Evolutionary conservation across 352 stramenopile species (phyloP).

Genomic region (Phytophthora pistaciae): DNA sequence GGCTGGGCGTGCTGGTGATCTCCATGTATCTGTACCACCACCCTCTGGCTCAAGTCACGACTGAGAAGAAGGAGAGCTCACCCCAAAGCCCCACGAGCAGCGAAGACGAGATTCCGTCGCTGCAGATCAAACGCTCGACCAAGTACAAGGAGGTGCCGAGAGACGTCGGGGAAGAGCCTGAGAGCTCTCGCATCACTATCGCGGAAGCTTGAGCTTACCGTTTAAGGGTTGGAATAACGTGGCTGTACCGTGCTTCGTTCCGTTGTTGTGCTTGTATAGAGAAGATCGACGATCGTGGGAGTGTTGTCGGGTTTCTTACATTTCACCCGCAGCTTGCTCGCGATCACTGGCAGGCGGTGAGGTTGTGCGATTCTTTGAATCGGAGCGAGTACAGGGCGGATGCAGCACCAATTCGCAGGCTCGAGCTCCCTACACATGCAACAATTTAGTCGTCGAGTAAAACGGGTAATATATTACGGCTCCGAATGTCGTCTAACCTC

Average conservation of each 20-base stretch:
- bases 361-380: too few species aligned
- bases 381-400: too few species aligned
- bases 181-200: slow-evolving; percentile 4
- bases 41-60: slow-evolving; percentile 34
- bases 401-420: too few species aligned
- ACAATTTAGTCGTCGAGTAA: neutral
- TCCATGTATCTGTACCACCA: slow-evolving; percentile 92
- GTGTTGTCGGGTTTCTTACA: neutral
- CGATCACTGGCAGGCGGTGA: too few species aligned
- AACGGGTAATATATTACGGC: neutral
- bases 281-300: neutral
- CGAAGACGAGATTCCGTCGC: slow-evolving; percentile 22
- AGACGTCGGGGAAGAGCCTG: neutral
- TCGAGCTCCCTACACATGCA: neutral
- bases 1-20: slow-evolving; percentile 76
- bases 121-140: slow-evolving; percentile 13
- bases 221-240: neutral
- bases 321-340: neutral
- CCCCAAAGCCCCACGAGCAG: slow-evolving; percentile 19
- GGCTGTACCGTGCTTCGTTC: neutral
- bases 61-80: slow-evolving; percentile 3
- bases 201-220: slow-evolving; percentile 4
- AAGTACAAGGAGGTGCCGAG: slow-evolving; percentile 27
- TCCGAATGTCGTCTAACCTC: slow-evolving; percentile 10
- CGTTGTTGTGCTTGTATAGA: neutral